Evolutionary conservation across 2,329 filamentous ascomycete species (phyloP).

Genomic region (Chaetomium sp.): DNA sequence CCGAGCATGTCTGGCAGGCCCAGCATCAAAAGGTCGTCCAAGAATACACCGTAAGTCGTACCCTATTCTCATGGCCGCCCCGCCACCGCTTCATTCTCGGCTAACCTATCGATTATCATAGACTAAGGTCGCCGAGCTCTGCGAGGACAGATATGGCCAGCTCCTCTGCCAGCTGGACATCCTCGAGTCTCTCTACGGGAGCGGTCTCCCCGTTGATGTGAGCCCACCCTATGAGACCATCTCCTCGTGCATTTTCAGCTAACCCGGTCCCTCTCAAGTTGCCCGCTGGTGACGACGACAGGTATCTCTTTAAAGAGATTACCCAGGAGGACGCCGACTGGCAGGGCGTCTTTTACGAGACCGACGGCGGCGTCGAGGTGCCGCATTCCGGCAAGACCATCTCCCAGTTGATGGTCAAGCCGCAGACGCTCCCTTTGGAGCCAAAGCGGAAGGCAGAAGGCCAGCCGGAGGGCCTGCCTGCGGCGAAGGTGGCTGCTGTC

Average conservation of each 20-base stretch:
- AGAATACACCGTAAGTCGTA: constrained; percentile 34
- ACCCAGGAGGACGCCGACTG: constrained; percentile 48
- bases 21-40: constrained; percentile 29
- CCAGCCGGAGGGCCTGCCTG: constrained; percentile 53
- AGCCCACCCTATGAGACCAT: constrained; percentile 37
- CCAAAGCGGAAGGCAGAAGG: constrained; percentile 56
- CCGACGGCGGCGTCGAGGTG: constrained; percentile 47
- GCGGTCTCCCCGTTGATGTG: constrained; percentile 53
- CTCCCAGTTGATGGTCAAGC: constrained; percentile 39
- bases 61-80: background rate
- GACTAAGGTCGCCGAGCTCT: constrained; percentile 38
- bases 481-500: constrained; percentile 49
- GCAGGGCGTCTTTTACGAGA: constrained; percentile 47
- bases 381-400: constrained; percentile 48
- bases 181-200: constrained; percentile 48
- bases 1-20: constrained; percentile 33
- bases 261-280: constrained; percentile 28
- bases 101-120: constrained; percentile 14
- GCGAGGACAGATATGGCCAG: constrained; percentile 50
- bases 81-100: background rate
- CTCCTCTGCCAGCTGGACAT: constrained; percentile 51
- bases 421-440: constrained; percentile 39
- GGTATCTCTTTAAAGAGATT: constrained; percentile 51
- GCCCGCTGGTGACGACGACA: constrained; percentile 41
- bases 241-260: constrained; percentile 15